Evolutionary conservation across 164 flowering plant species (phyloP), one percentile per base, ranked within the genome.

Genomic region (Santalum album): DNA sequence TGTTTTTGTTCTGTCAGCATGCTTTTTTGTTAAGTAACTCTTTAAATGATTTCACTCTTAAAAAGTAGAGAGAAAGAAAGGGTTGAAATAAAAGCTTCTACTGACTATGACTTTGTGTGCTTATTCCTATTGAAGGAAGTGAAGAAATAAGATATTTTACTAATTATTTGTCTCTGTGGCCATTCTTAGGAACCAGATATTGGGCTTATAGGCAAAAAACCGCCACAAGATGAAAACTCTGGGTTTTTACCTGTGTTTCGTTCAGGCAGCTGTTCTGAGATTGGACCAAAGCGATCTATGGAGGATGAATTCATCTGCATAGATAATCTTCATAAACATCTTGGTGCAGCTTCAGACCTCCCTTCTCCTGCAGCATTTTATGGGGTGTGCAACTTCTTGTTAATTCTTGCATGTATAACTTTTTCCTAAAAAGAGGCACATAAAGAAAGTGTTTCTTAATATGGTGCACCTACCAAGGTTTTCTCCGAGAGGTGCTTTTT

Each of bases 251-350:
- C 78, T n/a, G 55, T 65, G 18, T 70, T 74, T 48, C 77, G 83
- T 0, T 81, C 86, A 0, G 86, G 86, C 50, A 78, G 86, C 66
- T 81, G 70, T 24, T 72, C 86, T 18, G 86, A 76, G 48, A 81
- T 59, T 21, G 86, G 86, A 34, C 78, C 83, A 12, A 81, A 80
- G 52, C 71, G 45, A 40, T 66, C 43, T 29, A 81, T 81, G 86
- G 86, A 81, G 68, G 86, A 81, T 56, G 83, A 78, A 62, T 56
- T 40, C 51, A 65, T 81, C 29, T 76, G 81, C 49, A 49, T 81
- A 9, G 79, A 81, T 58, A 49, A 78, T 65, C 78, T 81, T 43
- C 20, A 9, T 12, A 51, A 74, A 40, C 74, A 72, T 72, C 62
- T 81, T 27, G 77, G 71, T 53, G 57, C 53, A 18, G 44, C 49